phyloP scores from a whole-genome alignment of 2,329 filamentous ascomycete genomes.

The Didymella lethalis region DNA sequence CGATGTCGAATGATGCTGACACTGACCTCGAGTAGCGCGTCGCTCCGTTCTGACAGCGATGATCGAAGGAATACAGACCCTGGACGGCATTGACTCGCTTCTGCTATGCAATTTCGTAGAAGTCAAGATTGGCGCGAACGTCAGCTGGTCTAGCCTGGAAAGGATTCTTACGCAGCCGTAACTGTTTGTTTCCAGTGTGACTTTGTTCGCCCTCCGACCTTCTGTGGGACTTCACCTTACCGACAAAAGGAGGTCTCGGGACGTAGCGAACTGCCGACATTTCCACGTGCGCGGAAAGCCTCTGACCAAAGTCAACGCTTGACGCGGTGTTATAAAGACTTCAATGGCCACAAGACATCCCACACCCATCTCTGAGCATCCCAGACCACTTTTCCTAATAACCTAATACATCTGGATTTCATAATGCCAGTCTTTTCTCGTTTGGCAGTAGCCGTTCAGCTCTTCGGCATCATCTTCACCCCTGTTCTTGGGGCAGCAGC shows the following conservation, averaged over 20 bases:
- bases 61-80: slow-evolving; percentile 5
- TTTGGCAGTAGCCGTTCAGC: slow-evolving; percentile 37
- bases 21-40: slow-evolving; percentile 12
- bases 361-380: slow-evolving; percentile 10
- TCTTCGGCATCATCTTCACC: slow-evolving; percentile 32
- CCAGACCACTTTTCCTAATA: slow-evolving; percentile 28
- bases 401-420: slow-evolving; percentile 16
- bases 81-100: slow-evolving; percentile 15
- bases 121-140: slow-evolving; percentile 3
- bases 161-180: slow-evolving; percentile 1
- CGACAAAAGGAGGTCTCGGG: slow-evolving; percentile 6
- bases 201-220: slow-evolving; percentile 12
- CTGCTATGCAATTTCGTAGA: slow-evolving; percentile 10
- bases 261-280: slow-evolving; percentile 21
- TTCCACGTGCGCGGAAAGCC: slow-evolving; percentile 22
- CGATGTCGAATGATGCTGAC: background rate
- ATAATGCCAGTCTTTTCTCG: slow-evolving; percentile 39
- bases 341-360: slow-evolving; percentile 19
- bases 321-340: slow-evolving; percentile 30
- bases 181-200: background rate
- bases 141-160: slow-evolving; percentile 4
- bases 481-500: slow-evolving; percentile 27
- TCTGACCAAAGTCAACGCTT: slow-evolving; percentile 24
- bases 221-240: slow-evolving; percentile 10
- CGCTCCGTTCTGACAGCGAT: slow-evolving; percentile 10